These are phyloP conservation scores for Dendrobium huoshanense DNA, from an alignment of 106 monocot species.

Conservation along the genomic window DNA sequence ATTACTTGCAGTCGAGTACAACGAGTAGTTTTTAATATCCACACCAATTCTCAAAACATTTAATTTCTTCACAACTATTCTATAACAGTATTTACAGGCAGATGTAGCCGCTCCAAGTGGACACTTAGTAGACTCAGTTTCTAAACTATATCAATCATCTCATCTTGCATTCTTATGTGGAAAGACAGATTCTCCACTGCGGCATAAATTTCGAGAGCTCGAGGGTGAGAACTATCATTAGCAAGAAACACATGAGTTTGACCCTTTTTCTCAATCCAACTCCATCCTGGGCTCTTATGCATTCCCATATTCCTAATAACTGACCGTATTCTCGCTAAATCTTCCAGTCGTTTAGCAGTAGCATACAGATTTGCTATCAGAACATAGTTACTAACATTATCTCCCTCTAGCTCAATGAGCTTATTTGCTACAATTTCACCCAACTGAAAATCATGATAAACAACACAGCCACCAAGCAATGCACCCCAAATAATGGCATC, in stretches of 20 bases:
- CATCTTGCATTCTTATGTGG: conserved; percentile 20
- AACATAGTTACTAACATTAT: conserved; percentile 37
- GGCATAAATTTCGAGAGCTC: conserved; percentile 24
- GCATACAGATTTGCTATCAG: conserved; percentile 47
- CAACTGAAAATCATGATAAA: conserved; percentile 21
- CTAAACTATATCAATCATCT: neutral
- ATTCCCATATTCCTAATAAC: conserved; percentile 20
- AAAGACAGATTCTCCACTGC: conserved; percentile 16
- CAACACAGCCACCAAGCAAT: conserved; percentile 38
- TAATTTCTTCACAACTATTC: too few relatives aligned
- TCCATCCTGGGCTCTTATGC: conserved; percentile 48
- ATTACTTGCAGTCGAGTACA: too few relatives aligned
- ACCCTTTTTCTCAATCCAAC: conserved; percentile 45
- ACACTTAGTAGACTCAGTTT: too few relatives aligned
- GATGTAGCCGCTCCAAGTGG: too few relatives aligned
- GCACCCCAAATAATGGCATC: conserved; percentile 54
- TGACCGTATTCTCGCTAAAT: conserved; percentile 23
- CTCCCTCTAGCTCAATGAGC: conserved; percentile 38
- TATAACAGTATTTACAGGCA: too few relatives aligned
- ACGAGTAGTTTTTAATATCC: too few relatives aligned
- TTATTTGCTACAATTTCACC: conserved; percentile 38
- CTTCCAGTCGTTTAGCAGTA: conserved; percentile 16
- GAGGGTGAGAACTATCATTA: conserved; percentile 29
- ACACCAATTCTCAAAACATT: too few relatives aligned
- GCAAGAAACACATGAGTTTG: conserved; percentile 46